These are phyloP conservation scores for Nicotiana undulata DNA, from an alignment of 257 asterid genomes.

Conservation along the genomic window DNA sequence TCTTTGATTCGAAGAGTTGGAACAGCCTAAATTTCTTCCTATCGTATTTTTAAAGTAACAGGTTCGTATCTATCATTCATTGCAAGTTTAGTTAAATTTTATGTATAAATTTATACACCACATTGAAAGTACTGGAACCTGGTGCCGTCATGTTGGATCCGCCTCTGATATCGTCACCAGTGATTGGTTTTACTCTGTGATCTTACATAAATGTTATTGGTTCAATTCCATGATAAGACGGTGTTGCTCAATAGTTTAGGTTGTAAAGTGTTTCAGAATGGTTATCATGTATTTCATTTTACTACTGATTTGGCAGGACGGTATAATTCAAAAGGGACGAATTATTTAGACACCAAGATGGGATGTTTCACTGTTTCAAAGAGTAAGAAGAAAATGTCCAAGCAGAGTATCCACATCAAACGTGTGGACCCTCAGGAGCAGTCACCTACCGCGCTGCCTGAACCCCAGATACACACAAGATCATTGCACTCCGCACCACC, in stretches of 20 bases:
- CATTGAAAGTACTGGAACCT: too few relatives aligned
- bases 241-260: not conserved
- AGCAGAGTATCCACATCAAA: conserved; percentile 35
- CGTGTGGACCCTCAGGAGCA: conserved; percentile 50
- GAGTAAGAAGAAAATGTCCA: conserved; percentile 60
- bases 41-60: too few relatives aligned
- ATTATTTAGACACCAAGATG: conserved; percentile 28
- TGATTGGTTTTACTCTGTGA: not conserved
- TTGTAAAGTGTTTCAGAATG: not conserved
- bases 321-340: not conserved
- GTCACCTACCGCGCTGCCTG: conserved; percentile 69
- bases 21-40: too few relatives aligned
- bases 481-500: conserved; percentile 84
- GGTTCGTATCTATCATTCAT: too few relatives aligned
- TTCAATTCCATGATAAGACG: not conserved
- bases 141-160: too few relatives aligned
- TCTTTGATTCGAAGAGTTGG: too few relatives aligned
- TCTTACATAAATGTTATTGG: not conserved
- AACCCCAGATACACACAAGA: conserved; percentile 51
- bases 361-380: conserved; percentile 77
- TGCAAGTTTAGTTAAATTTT: too few relatives aligned
- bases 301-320: not conserved
- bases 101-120: too few relatives aligned
- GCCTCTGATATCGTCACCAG: too few relatives aligned
- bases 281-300: not conserved